Evolutionary conservation across 108 stramenopile species (phyloP), one percentile per base, ranked within the genome.

Genomic region (Poteriospumella lacustris): DNA sequence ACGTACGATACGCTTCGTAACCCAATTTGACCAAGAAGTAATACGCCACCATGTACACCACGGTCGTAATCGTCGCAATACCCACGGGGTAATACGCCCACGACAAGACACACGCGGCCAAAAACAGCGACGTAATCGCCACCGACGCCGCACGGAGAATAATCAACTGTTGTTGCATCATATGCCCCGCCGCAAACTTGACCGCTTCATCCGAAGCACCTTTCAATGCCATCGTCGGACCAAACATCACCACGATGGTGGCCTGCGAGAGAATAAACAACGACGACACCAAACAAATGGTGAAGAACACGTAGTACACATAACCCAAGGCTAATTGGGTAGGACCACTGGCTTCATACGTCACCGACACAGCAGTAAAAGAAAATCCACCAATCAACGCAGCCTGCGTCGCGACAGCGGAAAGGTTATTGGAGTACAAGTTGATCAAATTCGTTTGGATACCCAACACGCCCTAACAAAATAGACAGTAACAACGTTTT

Each of bases 211-310:
- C 44, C 9, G 70, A 12, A 3, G 43, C 5, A 5, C 70, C 70
- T 52, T 56, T 73, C 28, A 73, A 56, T 38, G 70, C 70, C 70
- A 73, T 73, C 28, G 70, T 56, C 9, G 70, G 70, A 15, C 70
- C 70, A 73, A 52, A 73, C 15, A 42, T 52, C 43, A 56, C 47
- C 12, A 73, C 70, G 41, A 73, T 42, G 47, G 70, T 73, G 12
- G 70, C 43, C 36, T 73, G 70, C 5, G 70, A 39, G 28, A 73
- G 44, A 38, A 56, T 33, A 73, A 73, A 73, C 40, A 73, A 34
- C 31, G 44, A n/a, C 36, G 70, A 42, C 28, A 73, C 41, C 12
- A 73, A 42, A 38, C 70, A 42, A 5, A 73, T 5, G 9, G 70
- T 73, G 31, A 73, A 52, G 47, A 39, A 38, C 12, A 42, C 28